Evolutionary conservation across 495 filamentous ascomycete species (phyloP).

Genomic region (Xylaria telfairii): DNA sequence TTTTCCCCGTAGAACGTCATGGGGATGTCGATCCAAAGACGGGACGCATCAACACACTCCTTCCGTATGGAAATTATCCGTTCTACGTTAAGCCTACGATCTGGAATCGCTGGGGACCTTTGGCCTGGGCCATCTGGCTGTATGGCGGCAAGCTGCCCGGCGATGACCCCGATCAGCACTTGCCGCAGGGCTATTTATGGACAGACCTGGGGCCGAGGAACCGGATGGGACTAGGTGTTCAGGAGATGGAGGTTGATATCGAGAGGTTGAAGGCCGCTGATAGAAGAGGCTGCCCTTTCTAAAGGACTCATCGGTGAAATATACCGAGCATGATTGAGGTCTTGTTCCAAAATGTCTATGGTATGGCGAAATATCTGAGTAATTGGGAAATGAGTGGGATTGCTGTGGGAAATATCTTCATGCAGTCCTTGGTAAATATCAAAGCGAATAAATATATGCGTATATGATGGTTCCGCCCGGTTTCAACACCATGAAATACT

Average conservation of each 20-base stretch:
- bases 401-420: background rate
- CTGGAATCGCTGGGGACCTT: slow-evolving; percentile 65
- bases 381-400: background rate
- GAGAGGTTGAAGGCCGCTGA: slow-evolving; percentile 26
- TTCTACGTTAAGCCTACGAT: slow-evolving; percentile 69
- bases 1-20: slow-evolving; percentile 49
- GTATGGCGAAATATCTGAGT: background rate
- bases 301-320: background rate
- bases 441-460: background rate
- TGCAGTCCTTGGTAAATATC: background rate
- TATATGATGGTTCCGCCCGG: background rate
- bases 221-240: slow-evolving; percentile 62
- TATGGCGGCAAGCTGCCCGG: slow-evolving; percentile 66
- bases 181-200: slow-evolving; percentile 64
- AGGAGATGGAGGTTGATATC: slow-evolving; percentile 48
- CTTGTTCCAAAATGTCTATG: background rate
- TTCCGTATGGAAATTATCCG: slow-evolving; percentile 59
- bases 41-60: slow-evolving; percentile 44
- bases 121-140: slow-evolving; percentile 58
- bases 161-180: slow-evolving; percentile 61
- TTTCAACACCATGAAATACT: background rate
- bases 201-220: slow-evolving; percentile 63
- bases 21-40: slow-evolving; percentile 54
- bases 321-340: background rate
- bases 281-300: slow-evolving; percentile 36